Evolutionary conservation across 352 stramenopile species (phyloP), one percentile per base, ranked within the genome.

Genomic region (Thraustochytrium striatum): DNA sequence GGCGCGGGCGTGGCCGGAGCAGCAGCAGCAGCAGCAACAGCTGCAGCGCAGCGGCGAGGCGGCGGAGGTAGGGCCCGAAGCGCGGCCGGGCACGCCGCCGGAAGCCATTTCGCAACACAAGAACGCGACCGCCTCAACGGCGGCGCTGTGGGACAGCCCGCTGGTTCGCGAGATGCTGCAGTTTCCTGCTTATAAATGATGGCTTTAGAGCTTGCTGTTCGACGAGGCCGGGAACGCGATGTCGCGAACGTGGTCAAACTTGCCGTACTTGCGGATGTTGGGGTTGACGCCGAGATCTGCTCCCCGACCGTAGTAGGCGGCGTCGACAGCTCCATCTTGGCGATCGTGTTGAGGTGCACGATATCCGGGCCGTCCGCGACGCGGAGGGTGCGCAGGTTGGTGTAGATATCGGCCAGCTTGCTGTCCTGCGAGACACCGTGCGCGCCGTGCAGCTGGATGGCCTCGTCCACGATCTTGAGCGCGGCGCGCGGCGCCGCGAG

Each of bases 361-460:
- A 96, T 92, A 84, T 99, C 95, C 0, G 95, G 95, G 32, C 95
- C 95, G 84, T 99, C 95, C 0, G 95, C 95, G 75, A 98, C 91
- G 61, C 95, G 89, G 2, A 98, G 86, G 43, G 93, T 96, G 55
- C 94, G 88, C 72, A 98, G 83, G 8, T 86, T 87, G 7, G 92
- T 92, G 65, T 94, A 96, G 57, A 94, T 89, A 80, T 95, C 90
- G 1, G 93, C 89, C 57, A 98, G 84, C 32, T 95, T 87, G 83
- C 92, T 96, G 87, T 98, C 95, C 82, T 97, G 87, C 52, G 89
- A 91, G 7, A 99, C 87, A 43, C 91, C 91, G 53, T 85, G 85
- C 61, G 87, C 91, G 21, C 90, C 90, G 83, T 91, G 86, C 25
- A 93, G 72, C 82, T 91, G 84, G 28, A 91, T 91, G n/a, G 93